phyloP scores from a whole-genome alignment of 2,329 filamentous ascomycete genomes.

The Emergomyces orientalis region DNA sequence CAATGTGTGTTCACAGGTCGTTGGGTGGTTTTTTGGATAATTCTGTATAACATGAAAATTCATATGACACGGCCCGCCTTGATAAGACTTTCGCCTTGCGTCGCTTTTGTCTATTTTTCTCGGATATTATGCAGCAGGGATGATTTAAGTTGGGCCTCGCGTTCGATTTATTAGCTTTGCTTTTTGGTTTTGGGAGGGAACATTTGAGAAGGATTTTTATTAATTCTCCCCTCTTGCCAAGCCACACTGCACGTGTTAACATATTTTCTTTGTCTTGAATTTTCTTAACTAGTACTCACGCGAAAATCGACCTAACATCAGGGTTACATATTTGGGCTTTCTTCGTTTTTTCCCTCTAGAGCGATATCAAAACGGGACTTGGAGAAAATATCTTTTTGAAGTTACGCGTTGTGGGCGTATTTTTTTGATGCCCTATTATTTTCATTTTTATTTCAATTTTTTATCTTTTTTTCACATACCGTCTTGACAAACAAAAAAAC shows the following conservation, averaged over 20 bases:
- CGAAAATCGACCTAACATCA: not conserved
- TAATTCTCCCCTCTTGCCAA: not conserved
- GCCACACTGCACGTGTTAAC: not conserved
- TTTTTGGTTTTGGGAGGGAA: not conserved
- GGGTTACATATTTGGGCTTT: not conserved
- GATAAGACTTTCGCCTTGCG: too few species aligned
- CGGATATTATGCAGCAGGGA: not conserved
- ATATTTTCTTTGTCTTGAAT: not conserved
- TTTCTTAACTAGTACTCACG: not conserved
- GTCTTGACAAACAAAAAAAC: not conserved
- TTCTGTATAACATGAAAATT: too few species aligned
- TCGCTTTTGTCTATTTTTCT: too few species aligned
- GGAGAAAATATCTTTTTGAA: not conserved
- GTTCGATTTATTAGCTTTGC: not conserved
- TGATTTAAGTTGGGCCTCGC: not conserved
- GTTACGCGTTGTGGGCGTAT: not conserved
- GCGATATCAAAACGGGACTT: not conserved
- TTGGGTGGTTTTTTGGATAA: too few species aligned
- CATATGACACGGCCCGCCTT: too few species aligned
- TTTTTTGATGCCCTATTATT: not conserved
- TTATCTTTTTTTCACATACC: not conserved
- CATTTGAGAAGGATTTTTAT: not conserved
- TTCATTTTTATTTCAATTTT: too few species aligned
- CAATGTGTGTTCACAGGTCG: too few species aligned
- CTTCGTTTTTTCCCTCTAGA: not conserved